Conservation (phyloP, 1,284 basidiomycete species). For the Cystobasidiaceae sp. region DNA sequence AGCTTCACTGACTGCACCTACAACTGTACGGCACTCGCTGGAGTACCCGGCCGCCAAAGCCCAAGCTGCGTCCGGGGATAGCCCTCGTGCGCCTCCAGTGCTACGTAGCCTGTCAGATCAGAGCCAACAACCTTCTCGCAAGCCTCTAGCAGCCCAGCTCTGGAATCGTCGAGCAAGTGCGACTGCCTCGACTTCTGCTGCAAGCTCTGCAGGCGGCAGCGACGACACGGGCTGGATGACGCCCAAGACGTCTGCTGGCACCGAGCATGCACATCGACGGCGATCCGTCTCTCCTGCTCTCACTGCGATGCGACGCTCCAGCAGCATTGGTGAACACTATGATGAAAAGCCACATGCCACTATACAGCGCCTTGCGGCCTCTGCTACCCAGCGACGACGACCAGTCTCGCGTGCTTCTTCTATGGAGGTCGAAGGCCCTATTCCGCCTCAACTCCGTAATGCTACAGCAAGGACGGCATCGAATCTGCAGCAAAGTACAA, state of each 20-base stretch:
- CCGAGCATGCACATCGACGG: not conserved
- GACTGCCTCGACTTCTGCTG: not conserved
- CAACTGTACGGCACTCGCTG: conserved; percentile 2
- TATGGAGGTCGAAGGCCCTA: not conserved
- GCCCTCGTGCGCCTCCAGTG: not conserved
- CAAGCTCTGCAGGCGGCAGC: conserved; percentile 14
- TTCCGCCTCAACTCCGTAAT: too few relatives aligned
- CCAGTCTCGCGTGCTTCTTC: conserved; percentile 4
- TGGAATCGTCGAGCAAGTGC: not conserved
- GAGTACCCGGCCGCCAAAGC: not conserved
- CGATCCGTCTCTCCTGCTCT: conserved; percentile 4
- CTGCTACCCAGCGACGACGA: not conserved
- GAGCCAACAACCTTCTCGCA: not conserved
- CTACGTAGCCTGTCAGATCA: not conserved
- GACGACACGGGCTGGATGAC: conserved; percentile 28
- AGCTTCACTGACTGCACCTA: not conserved
- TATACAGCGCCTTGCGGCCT: not conserved
- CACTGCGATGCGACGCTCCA: not conserved
- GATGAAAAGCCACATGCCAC: conserved; percentile 3
- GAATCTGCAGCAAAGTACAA: not conserved
- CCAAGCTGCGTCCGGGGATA: too few relatives aligned
- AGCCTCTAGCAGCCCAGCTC: not conserved
- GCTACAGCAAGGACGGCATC: too few relatives aligned
- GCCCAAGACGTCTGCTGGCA: conserved; percentile 19
- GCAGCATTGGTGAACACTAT: not conserved